phyloP scores from a whole-genome alignment of 345 rosid species.

The Ricinus communis region DNA sequence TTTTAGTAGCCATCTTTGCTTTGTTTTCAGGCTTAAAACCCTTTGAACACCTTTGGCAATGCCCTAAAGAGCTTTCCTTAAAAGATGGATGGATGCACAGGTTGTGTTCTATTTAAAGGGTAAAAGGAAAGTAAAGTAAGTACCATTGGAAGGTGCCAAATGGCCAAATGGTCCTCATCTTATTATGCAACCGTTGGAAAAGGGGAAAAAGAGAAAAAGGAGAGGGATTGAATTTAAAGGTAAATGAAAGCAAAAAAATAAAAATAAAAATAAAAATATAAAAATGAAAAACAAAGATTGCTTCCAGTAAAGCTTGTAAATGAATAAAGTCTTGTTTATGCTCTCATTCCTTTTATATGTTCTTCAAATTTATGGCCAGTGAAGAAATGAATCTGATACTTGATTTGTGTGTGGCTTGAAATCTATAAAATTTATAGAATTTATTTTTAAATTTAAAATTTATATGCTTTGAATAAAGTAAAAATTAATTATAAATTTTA shows the following conservation, averaged over 20 bases:
- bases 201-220: background rate
- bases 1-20: background rate
- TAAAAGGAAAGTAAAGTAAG: constrained; percentile 3
- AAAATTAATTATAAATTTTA: no score
- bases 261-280: background rate
- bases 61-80: constrained; percentile 14
- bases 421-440: no score
- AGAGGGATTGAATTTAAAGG: background rate
- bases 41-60: constrained; percentile 29
- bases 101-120: constrained; percentile 8
- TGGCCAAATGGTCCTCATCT: constrained; percentile 12
- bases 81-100: constrained; percentile 21
- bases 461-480: no score
- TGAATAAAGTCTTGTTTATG: no score
- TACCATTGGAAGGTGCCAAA: constrained; percentile 20
- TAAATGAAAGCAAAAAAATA: background rate
- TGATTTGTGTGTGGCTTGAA: no score
- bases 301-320: no score
- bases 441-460: no score
- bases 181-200: constrained; percentile 25
- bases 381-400: no score
- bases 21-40: constrained; percentile 12
- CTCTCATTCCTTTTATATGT: no score
- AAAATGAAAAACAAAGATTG: no score
- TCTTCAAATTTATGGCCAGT: no score